Base-by-base conservation (phyloP, 1,284 basidiomycete genomes). In the Rhodotorula mucilaginosa region DNA sequence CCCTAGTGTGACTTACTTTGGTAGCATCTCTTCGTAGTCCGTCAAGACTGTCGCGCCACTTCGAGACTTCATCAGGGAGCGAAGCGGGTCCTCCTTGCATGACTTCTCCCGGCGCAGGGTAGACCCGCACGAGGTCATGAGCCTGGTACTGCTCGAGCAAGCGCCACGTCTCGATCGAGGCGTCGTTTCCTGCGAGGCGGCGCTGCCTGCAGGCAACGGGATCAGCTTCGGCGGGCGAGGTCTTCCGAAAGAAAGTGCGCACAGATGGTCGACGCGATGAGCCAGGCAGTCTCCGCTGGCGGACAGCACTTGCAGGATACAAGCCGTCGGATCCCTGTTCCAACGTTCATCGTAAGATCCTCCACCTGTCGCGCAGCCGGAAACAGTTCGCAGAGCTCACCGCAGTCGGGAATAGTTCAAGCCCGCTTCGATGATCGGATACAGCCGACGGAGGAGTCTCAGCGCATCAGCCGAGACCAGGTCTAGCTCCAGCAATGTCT, bases 321-420 rank as follows among this genome's bases (percentile, higher is more conserved):
- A 23, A 0, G 65, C 65, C 7, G 65, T 57, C 15, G 65, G 23
- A 4, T 70, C 61, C 21, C 69, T 70, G 26, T 19, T 8, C 12
- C 47, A 16, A 3, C 3, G 21, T 3, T 19, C 0, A 21, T 18
- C 10, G 26, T 48, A 31, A 57, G 56, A 1, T 10, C 23, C 5
- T 23, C 2, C 16, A 13, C 7, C 19, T 12, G 34, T 4, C 31
- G 8, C 0, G 8, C 23, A 8, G 51, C 5, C 26, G 2, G 47
- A 47, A 5, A 34, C 15, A 15, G 12, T 7, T 39, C 54, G 31
- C 13, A 5, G 12, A 15, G 29, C 71, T 13, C 21, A 69, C 71
- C 71, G 46, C 31, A 72, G 49, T 0, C 8, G 58, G n/a, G 54
- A 26, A 34, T 64, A 72, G 39, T 65, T 61, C 31, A 72, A 21